Evolutionary conservation across 2,329 filamentous ascomycete species (phyloP).

Genomic region (Colletotrichum orchidophilum): DNA sequence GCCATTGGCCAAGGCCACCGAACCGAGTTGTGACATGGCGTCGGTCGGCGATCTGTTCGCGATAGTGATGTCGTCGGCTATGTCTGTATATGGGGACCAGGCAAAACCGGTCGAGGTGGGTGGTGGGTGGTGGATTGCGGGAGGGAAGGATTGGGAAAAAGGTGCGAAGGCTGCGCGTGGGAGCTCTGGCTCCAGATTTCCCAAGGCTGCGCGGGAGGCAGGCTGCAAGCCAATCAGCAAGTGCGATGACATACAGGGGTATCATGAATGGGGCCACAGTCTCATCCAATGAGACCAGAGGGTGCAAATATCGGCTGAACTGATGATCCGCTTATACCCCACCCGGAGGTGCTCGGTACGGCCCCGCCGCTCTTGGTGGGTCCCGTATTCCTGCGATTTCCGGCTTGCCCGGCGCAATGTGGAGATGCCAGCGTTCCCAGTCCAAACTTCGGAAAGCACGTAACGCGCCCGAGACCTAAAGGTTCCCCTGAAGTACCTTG

Average conservation of each 20-base stretch:
- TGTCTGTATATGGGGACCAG: neutral
- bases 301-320: no score
- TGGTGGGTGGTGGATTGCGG: slow-evolving; percentile 9
- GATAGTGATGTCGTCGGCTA: neutral
- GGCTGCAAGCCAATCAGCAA: slow-evolving; percentile 10
- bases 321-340: no score
- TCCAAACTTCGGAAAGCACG: no score
- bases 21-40: slow-evolving; percentile 46
- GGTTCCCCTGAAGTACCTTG: no score
- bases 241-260: slow-evolving; percentile 2
- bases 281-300: neutral
- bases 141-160: slow-evolving; percentile 28
- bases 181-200: slow-evolving; percentile 34
- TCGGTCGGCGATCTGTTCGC: slow-evolving; percentile 9
- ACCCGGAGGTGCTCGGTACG: no score
- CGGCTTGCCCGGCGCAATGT: no score
- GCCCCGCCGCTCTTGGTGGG: no score
- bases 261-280: neutral
- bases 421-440: no score
- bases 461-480: no score
- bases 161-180: slow-evolving; percentile 27
- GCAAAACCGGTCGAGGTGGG: neutral
- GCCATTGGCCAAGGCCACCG: slow-evolving; percentile 55
- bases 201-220: slow-evolving; percentile 28
- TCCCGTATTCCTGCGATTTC: no score